phyloP scores from a whole-genome alignment of 768 basidiomycete genomes.

The Amyloporia xantha region DNA sequence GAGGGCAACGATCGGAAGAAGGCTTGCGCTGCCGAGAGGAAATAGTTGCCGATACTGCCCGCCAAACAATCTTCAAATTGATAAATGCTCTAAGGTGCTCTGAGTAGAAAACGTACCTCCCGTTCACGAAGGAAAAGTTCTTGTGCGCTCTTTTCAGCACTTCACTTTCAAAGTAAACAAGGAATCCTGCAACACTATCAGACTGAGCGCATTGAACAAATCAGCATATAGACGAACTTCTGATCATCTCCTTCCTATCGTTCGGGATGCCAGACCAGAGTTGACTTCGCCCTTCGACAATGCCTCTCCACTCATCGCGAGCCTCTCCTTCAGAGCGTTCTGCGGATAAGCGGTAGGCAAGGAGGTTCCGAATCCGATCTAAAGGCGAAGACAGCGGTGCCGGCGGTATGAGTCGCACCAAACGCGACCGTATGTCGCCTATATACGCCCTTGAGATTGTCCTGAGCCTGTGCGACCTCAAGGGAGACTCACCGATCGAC shows the following conservation, averaged over 20 bases:
- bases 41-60: constrained; percentile 79
- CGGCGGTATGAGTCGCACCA: constrained; percentile 80
- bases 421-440: constrained; percentile 87
- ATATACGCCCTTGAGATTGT: background rate
- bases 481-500: constrained; percentile 53
- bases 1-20: constrained; percentile 92
- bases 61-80: no score
- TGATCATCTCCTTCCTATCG: constrained; percentile 87
- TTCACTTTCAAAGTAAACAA: constrained; percentile 89
- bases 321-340: constrained; percentile 66
- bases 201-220: background rate
- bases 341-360: constrained; percentile 74
- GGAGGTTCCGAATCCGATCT: constrained; percentile 66
- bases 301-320: constrained; percentile 85
- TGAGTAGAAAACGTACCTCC: constrained; percentile 53
- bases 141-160: constrained; percentile 86
- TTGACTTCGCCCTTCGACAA: constrained; percentile 78
- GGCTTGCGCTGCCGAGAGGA: constrained; percentile 80
- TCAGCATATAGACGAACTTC: constrained; percentile 56
- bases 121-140: constrained; percentile 89
- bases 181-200: constrained; percentile 64
- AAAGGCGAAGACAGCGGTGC: constrained; percentile 53
- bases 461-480: background rate
- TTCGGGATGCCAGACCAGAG: constrained; percentile 84
- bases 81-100: no score